Evolutionary conservation across 176 grass and related monocot genomes (phyloP).

Genomic region (Carex parvula): DNA sequence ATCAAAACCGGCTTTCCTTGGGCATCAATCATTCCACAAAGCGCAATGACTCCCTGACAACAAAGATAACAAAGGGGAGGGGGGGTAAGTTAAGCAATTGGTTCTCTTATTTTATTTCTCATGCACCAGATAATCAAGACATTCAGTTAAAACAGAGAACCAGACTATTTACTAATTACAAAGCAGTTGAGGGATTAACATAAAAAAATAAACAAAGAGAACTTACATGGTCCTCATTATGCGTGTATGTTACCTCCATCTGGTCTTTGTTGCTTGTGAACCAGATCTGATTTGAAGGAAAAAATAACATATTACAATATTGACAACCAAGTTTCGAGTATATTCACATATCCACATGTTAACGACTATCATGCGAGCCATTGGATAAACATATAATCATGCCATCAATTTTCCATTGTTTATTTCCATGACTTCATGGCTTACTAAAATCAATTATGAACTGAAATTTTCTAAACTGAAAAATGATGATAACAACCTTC

Average conservation of each 20-base stretch:
- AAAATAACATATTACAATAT: neutral
- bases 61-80: conserved; percentile 20
- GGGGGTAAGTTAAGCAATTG: no score
- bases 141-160: neutral
- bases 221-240: conserved; percentile 82
- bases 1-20: conserved; percentile 81
- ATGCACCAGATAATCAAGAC: neutral
- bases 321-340: neutral
- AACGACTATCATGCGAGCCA: neutral
- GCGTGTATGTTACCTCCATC: conserved; percentile 89
- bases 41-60: conserved; percentile 68
- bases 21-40: conserved; percentile 76
- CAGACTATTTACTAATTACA: neutral
- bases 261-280: conserved; percentile 65
- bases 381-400: neutral
- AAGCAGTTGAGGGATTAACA: neutral
- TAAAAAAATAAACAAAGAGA: neutral
- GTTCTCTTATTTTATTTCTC: neutral
- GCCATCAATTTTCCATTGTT: neutral
- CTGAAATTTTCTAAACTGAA: neutral
- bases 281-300: conserved; percentile 53
- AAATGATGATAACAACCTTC: conserved; percentile 50
- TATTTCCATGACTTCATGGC: neutral
- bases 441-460: conserved; percentile 16
- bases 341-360: neutral